These are phyloP conservation scores for Phytopythium helicoides DNA, from an alignment of 352 stramenopile genomes.

Conservation along the genomic window DNA sequence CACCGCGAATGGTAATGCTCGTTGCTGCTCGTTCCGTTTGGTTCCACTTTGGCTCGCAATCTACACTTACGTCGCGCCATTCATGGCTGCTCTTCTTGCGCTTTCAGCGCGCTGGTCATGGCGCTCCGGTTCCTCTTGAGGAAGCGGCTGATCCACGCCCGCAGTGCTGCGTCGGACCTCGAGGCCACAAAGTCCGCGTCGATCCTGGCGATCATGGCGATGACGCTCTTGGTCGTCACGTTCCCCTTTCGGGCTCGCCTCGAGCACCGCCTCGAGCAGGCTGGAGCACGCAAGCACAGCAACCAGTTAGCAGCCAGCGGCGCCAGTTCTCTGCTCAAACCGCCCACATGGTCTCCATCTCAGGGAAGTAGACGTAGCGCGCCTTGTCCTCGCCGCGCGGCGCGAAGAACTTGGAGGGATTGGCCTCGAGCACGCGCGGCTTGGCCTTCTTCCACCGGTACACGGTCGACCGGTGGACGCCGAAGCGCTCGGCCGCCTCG, in stretches of 20 bases:
- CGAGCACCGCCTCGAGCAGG: constrained; percentile 1
- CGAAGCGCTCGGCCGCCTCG: background rate
- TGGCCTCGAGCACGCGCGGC: background rate
- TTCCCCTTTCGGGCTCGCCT: background rate
- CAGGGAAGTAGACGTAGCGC: background rate
- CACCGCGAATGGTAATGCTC: no score
- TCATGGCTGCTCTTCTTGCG: background rate
- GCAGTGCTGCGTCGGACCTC: background rate
- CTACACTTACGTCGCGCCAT: no score
- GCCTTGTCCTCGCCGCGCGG: background rate
- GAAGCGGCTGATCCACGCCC: constrained; percentile 1
- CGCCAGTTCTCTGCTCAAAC: no score
- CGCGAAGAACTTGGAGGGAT: background rate
- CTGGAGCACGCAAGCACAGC: background rate
- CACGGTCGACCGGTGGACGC: background rate
- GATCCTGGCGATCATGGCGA: constrained; percentile 1
- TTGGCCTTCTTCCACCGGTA: constrained; percentile 3
- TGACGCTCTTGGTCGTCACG: background rate
- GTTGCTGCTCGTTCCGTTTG: background rate
- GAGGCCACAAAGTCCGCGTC: background rate
- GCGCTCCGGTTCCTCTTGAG: background rate
- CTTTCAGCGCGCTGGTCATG: background rate
- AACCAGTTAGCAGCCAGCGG: no score
- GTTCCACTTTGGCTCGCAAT: background rate
- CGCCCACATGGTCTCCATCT: background rate